Evolutionary conservation across 805 yeast species (phyloP).

Genomic region (Dipodascopsis uninucleata): DNA sequence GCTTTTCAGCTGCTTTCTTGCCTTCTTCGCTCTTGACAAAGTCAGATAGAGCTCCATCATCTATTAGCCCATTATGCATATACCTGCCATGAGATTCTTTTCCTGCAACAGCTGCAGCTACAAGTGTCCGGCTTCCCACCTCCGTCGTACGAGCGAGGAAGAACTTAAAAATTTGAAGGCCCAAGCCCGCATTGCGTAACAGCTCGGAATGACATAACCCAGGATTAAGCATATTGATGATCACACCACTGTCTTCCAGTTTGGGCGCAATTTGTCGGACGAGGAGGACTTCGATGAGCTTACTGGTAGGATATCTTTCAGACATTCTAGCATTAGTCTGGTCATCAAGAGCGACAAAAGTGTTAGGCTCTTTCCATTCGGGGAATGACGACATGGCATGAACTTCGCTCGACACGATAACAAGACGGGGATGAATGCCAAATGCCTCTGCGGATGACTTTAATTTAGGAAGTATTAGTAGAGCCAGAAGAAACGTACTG

Average conservation of each 20-base stretch:
- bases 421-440: slow-evolving; percentile 3
- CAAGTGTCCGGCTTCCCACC: not conserved
- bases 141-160: not conserved
- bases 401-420: no score
- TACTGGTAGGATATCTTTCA: not conserved
- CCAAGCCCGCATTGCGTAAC: not conserved
- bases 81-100: slow-evolving; percentile 4
- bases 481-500: not conserved
- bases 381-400: no score
- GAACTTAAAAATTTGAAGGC: not conserved
- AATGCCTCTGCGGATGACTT: slow-evolving; percentile 3
- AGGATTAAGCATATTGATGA: not conserved
- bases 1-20: no score
- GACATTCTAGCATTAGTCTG: not conserved
- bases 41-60: not conserved
- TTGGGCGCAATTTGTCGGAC: slow-evolving; percentile 1
- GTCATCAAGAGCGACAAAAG: no score
- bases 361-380: no score
- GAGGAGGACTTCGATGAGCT: slow-evolving; percentile 5
- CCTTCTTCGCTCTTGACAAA: no score
- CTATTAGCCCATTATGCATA: slow-evolving; percentile 1
- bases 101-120: slow-evolving; percentile 5
- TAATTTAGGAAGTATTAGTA: not conserved
- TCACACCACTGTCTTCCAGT: not conserved
- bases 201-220: not conserved